Evolutionary conservation across 2,329 filamentous ascomycete species (phyloP).

Genomic region (Penicillium glabrum): DNA sequence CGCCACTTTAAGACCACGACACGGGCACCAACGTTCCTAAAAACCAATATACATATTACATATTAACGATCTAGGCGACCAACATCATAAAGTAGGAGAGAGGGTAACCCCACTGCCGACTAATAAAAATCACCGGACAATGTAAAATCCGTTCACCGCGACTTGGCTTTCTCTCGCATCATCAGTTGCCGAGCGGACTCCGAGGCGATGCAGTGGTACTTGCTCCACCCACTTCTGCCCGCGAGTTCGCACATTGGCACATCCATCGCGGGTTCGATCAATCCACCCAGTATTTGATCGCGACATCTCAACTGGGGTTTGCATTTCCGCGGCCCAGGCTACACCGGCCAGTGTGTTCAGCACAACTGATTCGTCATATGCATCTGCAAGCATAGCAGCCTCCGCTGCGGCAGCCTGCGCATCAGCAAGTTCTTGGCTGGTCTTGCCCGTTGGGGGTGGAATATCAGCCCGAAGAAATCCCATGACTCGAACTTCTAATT

Average conservation of each 20-base stretch:
- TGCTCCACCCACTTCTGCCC: constrained; percentile 58
- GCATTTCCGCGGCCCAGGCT: constrained; percentile 38
- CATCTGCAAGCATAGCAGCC: constrained; percentile 38
- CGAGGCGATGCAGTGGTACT: constrained; percentile 59
- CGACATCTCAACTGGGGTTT: constrained; percentile 4
- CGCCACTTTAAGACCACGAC: not conserved
- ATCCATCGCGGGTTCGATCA: constrained; percentile 47
- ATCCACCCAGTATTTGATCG: constrained; percentile 38
- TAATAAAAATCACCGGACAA: constrained; percentile 24
- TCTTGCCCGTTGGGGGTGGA: constrained; percentile 16
- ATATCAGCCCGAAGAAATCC: constrained; percentile 54
- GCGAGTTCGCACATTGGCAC: constrained; percentile 50
- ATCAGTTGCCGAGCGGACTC: constrained; percentile 52
- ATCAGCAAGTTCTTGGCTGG: constrained; percentile 28
- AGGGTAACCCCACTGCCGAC: not conserved
- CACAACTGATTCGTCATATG: constrained; percentile 39
- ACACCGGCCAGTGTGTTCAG: constrained; percentile 39
- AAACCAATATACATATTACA: not conserved
- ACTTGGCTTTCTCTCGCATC: constrained; percentile 49
- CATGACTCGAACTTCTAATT: constrained; percentile 60
- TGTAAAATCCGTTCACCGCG: constrained; percentile 39
- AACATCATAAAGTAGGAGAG: not conserved
- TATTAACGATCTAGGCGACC: not conserved
- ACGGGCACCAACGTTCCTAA: not conserved
- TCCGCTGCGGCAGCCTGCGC: constrained; percentile 36